phyloP scores from a whole-genome alignment of 2,329 filamentous ascomycete genomes.

The Colletotrichum musae region DNA sequence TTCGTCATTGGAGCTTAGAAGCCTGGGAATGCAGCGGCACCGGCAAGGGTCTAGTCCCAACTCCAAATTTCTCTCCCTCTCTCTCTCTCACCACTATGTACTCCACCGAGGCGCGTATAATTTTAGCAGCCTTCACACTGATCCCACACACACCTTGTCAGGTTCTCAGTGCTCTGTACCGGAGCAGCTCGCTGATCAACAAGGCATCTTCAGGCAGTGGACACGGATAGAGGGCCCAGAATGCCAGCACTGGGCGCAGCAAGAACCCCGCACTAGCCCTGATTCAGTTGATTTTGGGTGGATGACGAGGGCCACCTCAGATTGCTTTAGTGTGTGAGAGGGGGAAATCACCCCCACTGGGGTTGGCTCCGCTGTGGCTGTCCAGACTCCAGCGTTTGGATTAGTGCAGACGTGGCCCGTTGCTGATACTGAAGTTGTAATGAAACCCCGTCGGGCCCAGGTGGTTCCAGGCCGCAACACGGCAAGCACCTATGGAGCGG shows the following conservation, averaged over 20 bases:
- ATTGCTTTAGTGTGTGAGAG: neutral
- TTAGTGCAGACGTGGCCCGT: slow-evolving; percentile 35
- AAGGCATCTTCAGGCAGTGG: neutral
- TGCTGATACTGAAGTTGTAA: slow-evolving; percentile 16
- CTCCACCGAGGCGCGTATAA: slow-evolving; percentile 32
- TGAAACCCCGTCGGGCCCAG: slow-evolving; percentile 34
- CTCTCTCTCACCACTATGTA: too few species aligned
- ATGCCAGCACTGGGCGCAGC: slow-evolving; percentile 36
- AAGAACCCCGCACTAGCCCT: slow-evolving; percentile 42
- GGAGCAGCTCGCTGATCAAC: slow-evolving; percentile 9
- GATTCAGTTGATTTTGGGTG: slow-evolving; percentile 26
- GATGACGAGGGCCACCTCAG: neutral
- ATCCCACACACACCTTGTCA: slow-evolving; percentile 7
- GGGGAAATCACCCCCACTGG: slow-evolving; percentile 11
- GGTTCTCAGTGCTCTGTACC: slow-evolving; percentile 4
- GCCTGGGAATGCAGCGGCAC: neutral
- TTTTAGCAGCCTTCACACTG: slow-evolving; percentile 21
- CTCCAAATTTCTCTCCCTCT: slow-evolving; percentile 24
- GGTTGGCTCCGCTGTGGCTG: slow-evolving; percentile 18
- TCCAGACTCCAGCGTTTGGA: neutral
- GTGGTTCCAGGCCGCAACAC: slow-evolving; percentile 32
- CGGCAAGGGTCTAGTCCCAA: slow-evolving; percentile 28
- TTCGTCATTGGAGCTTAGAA: slow-evolving; percentile 38
- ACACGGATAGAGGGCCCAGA: slow-evolving; percentile 1
- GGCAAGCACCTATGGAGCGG: neutral